Conservation (phyloP, 1,284 basidiomycete genomes). For the Sporisorium reilianum region DNA sequence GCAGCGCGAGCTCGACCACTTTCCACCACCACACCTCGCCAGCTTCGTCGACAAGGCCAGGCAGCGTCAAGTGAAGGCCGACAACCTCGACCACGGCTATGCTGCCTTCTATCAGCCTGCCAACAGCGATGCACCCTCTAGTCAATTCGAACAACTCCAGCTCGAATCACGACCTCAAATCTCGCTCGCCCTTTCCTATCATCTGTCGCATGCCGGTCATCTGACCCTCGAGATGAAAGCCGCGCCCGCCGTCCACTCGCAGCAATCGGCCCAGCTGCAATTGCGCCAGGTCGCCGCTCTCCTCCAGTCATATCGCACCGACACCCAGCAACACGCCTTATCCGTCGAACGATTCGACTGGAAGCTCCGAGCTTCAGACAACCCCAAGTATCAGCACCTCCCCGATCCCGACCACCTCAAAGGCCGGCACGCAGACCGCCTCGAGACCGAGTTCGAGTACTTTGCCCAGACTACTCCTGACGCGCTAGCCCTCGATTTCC, state of each 20-base stretch:
- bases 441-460: slow-evolving; percentile 57
- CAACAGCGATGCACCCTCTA: not conserved
- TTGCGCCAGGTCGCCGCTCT: slow-evolving; percentile 47
- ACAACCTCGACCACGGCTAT: slow-evolving; percentile 33
- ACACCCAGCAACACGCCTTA: slow-evolving; percentile 35
- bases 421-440: slow-evolving; percentile 38
- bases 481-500: slow-evolving; percentile 58
- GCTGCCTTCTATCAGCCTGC: slow-evolving; percentile 29
- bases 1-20: slow-evolving; percentile 17
- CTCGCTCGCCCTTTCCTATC: slow-evolving; percentile 38
- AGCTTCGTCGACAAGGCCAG: slow-evolving; percentile 15
- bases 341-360: slow-evolving; percentile 40
- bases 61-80: not conserved
- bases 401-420: slow-evolving; percentile 36
- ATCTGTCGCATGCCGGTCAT: not conserved
- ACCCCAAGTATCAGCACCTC: slow-evolving; percentile 37
- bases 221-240: slow-evolving; percentile 44
- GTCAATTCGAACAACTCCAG: slow-evolving; percentile 23
- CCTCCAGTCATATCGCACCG: slow-evolving; percentile 37
- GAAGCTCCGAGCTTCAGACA: slow-evolving; percentile 51
- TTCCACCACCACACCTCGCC: slow-evolving; percentile 17
- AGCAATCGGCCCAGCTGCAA: slow-evolving; percentile 50
- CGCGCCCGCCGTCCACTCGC: slow-evolving; percentile 46
- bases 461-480: slow-evolving; percentile 46
- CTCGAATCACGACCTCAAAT: slow-evolving; percentile 26